A percentile compares a stretch with the other conserved stretches of the same genome.
Conservation (phyloP, 2,329 filamentous ascomycete genomes). For the Periglandula ipomoeae region DNA sequence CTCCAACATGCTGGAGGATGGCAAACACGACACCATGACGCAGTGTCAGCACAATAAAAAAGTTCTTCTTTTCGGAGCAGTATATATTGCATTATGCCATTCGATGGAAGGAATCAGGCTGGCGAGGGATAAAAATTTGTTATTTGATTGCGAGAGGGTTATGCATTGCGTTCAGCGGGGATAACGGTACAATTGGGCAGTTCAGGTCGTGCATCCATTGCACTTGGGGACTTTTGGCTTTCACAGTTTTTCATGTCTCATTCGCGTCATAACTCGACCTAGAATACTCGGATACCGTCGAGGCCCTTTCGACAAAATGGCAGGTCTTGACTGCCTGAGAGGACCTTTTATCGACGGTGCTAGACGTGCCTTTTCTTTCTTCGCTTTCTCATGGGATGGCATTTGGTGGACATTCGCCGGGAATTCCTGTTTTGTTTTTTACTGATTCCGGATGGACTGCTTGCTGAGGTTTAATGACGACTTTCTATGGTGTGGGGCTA, state of each 20-base stretch:
- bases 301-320: neutral
- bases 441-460: constrained; percentile 7
- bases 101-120: constrained; percentile 14
- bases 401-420: constrained; percentile 10
- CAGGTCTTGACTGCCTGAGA: too few species aligned
- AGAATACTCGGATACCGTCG: neutral
- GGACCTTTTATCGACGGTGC: constrained; percentile 11
- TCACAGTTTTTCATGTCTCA: constrained; percentile 6
- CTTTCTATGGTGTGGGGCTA: constrained; percentile 3
- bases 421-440: neutral
- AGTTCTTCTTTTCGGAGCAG: constrained; percentile 16
- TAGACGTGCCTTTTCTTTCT: constrained; percentile 10
- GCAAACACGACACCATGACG: constrained; percentile 6
- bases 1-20: neutral
- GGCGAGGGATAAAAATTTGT: neutral
- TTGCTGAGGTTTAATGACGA: constrained; percentile 14
- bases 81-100: constrained; percentile 20
- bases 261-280: neutral
- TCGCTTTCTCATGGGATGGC: constrained; percentile 11
- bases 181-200: constrained; percentile 17
- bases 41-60: constrained; percentile 11
- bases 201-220: constrained; percentile 10
- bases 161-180: constrained; percentile 30
- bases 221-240: neutral
- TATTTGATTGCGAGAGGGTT: constrained; percentile 19